Conservation (phyloP, 768 basidiomycete species). For the Leccinum imitatum region DNA sequence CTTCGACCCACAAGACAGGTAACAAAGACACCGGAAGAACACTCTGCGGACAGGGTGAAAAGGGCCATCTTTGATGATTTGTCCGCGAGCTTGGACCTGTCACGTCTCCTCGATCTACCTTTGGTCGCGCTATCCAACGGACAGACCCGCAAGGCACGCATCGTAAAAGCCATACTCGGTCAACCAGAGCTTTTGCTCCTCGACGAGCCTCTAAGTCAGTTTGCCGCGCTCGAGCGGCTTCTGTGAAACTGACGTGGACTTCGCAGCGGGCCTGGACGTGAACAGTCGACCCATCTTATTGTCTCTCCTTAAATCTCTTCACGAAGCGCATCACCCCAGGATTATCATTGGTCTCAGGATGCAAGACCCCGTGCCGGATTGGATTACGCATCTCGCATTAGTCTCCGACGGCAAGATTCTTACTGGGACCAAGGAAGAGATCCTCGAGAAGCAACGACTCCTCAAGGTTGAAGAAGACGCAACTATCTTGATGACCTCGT, state of each 20-base stretch:
- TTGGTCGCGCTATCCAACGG: slow-evolving; percentile 87
- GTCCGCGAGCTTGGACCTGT: slow-evolving; percentile 55
- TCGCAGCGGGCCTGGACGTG: slow-evolving; percentile 75
- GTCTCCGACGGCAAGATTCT: slow-evolving; percentile 49
- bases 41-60: slow-evolving; percentile 26
- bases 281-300: slow-evolving; percentile 56
- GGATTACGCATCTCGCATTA: slow-evolving; percentile 67
- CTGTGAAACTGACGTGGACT: neutral
- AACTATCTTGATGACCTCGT: neutral
- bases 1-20: slow-evolving; percentile 23
- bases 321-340: slow-evolving; percentile 49
- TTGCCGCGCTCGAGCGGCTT: neutral
- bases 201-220: slow-evolving; percentile 88
- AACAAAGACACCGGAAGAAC: slow-evolving; percentile 24
- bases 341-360: slow-evolving; percentile 67
- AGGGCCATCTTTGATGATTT: slow-evolving; percentile 50
- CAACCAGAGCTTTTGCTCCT: slow-evolving; percentile 75
- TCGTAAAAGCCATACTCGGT: slow-evolving; percentile 71
- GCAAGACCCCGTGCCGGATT: slow-evolving; percentile 72
- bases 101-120: slow-evolving; percentile 73
- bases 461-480: slow-evolving; percentile 3
- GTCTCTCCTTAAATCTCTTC: slow-evolving; percentile 53
- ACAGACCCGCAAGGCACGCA: slow-evolving; percentile 84
- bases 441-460: slow-evolving; percentile 34
- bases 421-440: slow-evolving; percentile 50